These are phyloP conservation scores for Vigna radiata DNA, from an alignment of 306 rosid species.

Conservation along the genomic window DNA sequence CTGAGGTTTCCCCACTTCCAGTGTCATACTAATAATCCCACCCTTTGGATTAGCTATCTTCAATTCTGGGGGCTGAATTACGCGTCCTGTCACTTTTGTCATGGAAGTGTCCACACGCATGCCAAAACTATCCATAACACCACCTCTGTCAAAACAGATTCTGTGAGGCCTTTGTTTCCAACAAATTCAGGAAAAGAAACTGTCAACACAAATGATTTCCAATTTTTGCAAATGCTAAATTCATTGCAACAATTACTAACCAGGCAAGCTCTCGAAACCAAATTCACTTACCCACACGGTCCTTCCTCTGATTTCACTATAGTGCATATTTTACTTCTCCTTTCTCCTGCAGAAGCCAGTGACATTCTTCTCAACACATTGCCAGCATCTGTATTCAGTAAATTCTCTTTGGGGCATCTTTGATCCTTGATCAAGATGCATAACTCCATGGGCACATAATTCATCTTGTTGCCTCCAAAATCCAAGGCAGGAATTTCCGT, in stretches of 20 bases:
- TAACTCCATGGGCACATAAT: slow-evolving; percentile 70
- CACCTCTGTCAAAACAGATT: slow-evolving; percentile 59
- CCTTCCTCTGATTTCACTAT: slow-evolving; percentile 58
- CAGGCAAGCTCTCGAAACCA: neutral
- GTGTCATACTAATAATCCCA: slow-evolving; percentile 12
- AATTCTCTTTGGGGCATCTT: slow-evolving; percentile 58
- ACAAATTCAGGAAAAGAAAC: neutral
- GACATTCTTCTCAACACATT: slow-evolving; percentile 49
- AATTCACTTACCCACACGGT: slow-evolving; percentile 68
- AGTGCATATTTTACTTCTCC: slow-evolving; percentile 44
- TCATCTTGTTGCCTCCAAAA: slow-evolving; percentile 52
- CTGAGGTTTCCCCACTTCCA: slow-evolving; percentile 52
- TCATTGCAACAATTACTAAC: neutral
- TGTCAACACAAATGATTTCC: neutral
- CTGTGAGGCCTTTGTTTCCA: slow-evolving; percentile 5
- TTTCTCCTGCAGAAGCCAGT: slow-evolving; percentile 32
- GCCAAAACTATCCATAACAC: slow-evolving; percentile 60
- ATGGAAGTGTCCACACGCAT: slow-evolving; percentile 59
- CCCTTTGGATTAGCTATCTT: slow-evolving; percentile 59
- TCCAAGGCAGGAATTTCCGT: slow-evolving; percentile 62
- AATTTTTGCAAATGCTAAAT: neutral
- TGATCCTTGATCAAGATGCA: slow-evolving; percentile 73
- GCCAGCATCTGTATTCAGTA: slow-evolving; percentile 36
- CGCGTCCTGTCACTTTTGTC: slow-evolving; percentile 73
- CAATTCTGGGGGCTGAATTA: slow-evolving; percentile 71